Base-by-base conservation (phyloP, 2,329 filamentous ascomycete species). In the Penicillium verrucosum region DNA sequence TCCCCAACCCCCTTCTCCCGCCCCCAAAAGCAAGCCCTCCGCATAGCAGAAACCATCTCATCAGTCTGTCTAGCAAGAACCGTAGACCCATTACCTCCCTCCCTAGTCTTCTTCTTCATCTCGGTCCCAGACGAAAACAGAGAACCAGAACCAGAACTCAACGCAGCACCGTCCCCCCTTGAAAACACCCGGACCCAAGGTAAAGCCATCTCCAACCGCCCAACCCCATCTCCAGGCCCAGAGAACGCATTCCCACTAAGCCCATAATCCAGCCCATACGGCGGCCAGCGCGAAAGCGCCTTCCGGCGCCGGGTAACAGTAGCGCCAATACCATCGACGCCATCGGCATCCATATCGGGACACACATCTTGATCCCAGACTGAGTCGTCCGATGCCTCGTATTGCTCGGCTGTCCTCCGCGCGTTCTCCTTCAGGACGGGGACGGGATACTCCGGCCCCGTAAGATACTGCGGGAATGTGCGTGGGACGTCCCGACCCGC, bases 31-130 rank as follows among this genome's bases (percentile, higher is more conserved):
- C 77, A 79, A 4, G 75, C 75, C 30, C 70, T 63, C 5, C 69
- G 73, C 74, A 79, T 73, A 10, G 73, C 59, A 38, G 73, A 70
- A 1, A 73, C 73, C 70, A 79, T 73, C 51, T 79, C 75, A 25
- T 65, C 62, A 6, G 70, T 72, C 59, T 79, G 77, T 0, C 60
- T 62, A 1, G 65, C 68, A 43, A 77, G 64, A 11, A 78, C 66
- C 0, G 68, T 72, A 32, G 58, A 47, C 10, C 56, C 63, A 2
- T 7, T 1, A 10, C 14, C 29, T 1, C 23, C 16, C 1, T 51
- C 46, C 32, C 30, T 52, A 7, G 18, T 21, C 21, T 56, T 36
- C n/a, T 7, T 41, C 42, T 46, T 43, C 11, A 11, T 0, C 16
- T 27, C 29, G 0, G 4, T 8, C 8, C n/a, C n/a, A 41, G 37